Evolutionary conservation across 805 yeast genomes (phyloP).

Genomic region (Pichia pseudocactophila): DNA sequence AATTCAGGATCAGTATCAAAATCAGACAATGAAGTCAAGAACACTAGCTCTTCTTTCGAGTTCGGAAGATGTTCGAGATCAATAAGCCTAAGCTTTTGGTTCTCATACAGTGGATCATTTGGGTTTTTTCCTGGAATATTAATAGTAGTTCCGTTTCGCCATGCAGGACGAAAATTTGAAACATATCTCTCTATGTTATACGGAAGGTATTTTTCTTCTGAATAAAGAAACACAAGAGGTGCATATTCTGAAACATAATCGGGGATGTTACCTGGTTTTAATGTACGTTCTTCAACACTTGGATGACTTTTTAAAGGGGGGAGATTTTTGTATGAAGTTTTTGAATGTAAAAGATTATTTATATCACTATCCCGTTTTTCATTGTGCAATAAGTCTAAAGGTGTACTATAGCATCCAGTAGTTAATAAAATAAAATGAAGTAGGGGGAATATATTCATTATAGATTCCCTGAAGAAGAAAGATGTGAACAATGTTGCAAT

Average conservation of each 20-base stretch:
- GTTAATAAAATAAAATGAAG: no score
- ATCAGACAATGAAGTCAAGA: constrained; percentile 58
- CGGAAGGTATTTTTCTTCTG: constrained; percentile 83
- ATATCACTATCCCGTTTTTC: background rate
- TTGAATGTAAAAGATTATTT: background rate
- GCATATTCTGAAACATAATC: constrained; percentile 52
- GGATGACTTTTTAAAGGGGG: constrained; percentile 34
- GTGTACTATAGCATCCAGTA: background rate
- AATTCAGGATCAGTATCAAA: constrained; percentile 71
- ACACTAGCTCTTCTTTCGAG: constrained; percentile 31
- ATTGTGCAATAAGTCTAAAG: background rate
- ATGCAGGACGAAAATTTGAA: constrained; percentile 50
- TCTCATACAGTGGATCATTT: constrained; percentile 9
- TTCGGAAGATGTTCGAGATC: constrained; percentile 30
- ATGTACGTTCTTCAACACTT: constrained; percentile 26
- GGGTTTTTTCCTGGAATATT: constrained; percentile 18
- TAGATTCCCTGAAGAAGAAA: no score
- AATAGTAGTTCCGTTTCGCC: constrained; percentile 38
- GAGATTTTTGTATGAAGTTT: constrained; percentile 17
- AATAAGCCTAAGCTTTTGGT: constrained; percentile 20
- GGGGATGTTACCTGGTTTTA: constrained; percentile 52
- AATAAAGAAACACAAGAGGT: constrained; percentile 78
- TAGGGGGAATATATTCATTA: no score
- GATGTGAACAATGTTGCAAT: no score
- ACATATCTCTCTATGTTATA: constrained; percentile 70